Percentiles rank a stretch among this genome's conserved stretches.
phyloP scores from a whole-genome alignment of 2,329 filamentous ascomycete genomes.

The Pseudogymnoascus sp. region DNA sequence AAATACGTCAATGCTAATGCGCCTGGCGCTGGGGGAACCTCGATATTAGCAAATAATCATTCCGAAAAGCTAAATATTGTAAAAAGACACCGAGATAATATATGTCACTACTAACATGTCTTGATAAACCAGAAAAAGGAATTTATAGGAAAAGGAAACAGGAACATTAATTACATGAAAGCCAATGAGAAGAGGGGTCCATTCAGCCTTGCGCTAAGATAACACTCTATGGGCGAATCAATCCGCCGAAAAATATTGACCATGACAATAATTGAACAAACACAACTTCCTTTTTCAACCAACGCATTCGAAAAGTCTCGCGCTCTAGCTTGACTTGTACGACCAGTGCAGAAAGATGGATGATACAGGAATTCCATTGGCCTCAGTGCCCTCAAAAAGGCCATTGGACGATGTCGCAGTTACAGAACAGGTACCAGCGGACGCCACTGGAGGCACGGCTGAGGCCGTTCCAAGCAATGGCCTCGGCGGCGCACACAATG shows the following conservation, averaged over 20 bases:
- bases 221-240: slow-evolving; percentile 1
- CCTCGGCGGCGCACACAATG: not conserved
- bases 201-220: slow-evolving; percentile 7
- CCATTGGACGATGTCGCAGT: not conserved
- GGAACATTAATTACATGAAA: not conserved
- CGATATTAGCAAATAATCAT: not conserved
- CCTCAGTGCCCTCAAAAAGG: not conserved
- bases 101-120: not conserved
- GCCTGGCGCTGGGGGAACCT: slow-evolving; percentile 20
- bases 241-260: slow-evolving; percentile 1
- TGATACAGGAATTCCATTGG: not conserved
- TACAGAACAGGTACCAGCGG: not conserved
- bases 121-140: not conserved
- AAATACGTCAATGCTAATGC: slow-evolving; percentile 20
- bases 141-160: not conserved
- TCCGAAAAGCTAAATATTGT: not conserved
- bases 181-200: not conserved
- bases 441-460: slow-evolving; percentile 4
- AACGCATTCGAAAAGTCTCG: not conserved
- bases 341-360: not conserved
- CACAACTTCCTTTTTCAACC: not conserved
- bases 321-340: slow-evolving; percentile 1
- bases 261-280: slow-evolving; percentile 4
- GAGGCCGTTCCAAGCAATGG: not conserved
- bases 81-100: not conserved